Evolutionary conservation across 2,329 filamentous ascomycete genomes (phyloP).

Genomic region (Dissoconium aciculare): DNA sequence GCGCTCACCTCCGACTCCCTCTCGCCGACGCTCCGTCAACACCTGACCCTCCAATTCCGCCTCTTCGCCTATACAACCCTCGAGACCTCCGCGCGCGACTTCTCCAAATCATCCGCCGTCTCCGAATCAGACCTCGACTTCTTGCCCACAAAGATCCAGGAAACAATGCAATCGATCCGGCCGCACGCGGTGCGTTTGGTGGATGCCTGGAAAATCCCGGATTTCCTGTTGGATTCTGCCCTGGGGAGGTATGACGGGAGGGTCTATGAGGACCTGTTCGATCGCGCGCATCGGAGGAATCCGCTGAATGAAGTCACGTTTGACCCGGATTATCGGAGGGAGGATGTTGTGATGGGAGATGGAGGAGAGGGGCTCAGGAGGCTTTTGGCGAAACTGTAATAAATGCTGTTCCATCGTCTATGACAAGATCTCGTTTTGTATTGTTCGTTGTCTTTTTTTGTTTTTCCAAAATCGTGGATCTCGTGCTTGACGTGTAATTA

Average conservation of each 20-base stretch:
- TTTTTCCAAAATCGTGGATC: too few relatives aligned
- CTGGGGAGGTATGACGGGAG: conserved; percentile 38
- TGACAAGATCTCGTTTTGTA: too few relatives aligned
- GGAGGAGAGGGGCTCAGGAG: conserved; percentile 18
- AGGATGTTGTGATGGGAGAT: conserved; percentile 35
- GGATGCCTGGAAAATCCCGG: conserved; percentile 39
- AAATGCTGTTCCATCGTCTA: too few relatives aligned
- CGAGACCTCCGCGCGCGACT: conserved; percentile 31
- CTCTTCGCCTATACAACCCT: conserved; percentile 36
- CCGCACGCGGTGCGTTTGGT: conserved; percentile 39
- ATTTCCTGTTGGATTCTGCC: conserved; percentile 38
- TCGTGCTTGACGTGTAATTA: too few relatives aligned
- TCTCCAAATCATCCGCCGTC: conserved; percentile 31
- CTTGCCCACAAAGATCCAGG: conserved; percentile 29
- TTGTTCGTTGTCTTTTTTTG: too few relatives aligned
- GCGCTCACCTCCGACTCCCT: conserved; percentile 21
- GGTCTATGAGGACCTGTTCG: conserved; percentile 40
- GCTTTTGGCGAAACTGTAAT: conserved; percentile 22
- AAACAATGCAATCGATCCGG: conserved; percentile 34
- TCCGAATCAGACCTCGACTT: conserved; percentile 28
- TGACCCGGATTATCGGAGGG: conserved; percentile 34
- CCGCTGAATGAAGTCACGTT: conserved; percentile 38
- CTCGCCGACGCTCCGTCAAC: conserved; percentile 18
- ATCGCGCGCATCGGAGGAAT: conserved; percentile 37
- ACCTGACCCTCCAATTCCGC: conserved; percentile 32